A percentile compares a stretch with the other conserved stretches of the same genome.
phyloP scores from a whole-genome alignment of 305 asterid genomes.

The Solanum hybrid region DNA sequence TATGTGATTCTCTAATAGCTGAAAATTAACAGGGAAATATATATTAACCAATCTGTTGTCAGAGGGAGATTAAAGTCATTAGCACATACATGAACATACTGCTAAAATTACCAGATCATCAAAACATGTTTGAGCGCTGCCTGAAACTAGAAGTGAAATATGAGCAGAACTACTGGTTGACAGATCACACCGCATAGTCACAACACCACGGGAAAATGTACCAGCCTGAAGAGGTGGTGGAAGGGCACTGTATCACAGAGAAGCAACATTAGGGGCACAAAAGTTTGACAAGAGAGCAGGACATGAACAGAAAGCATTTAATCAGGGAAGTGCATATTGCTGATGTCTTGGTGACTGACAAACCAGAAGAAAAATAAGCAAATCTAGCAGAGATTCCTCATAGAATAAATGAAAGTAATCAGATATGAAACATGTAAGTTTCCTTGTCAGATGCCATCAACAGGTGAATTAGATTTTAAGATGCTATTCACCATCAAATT shows the following conservation, averaged over 20 bases:
- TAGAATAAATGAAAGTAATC: background rate
- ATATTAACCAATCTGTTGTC: background rate
- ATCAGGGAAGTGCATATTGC: background rate
- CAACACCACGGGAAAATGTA: slow-evolving; percentile 91
- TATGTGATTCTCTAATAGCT: slow-evolving; percentile 94
- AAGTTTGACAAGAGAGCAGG: slow-evolving; percentile 1
- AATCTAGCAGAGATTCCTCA: background rate
- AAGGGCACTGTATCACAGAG: slow-evolving; percentile 53
- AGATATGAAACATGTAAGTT: background rate
- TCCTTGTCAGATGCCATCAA: background rate
- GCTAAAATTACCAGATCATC: slow-evolving; percentile 70
- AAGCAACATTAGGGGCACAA: background rate
- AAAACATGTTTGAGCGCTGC: slow-evolving; percentile 95
- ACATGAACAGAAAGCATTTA: background rate
- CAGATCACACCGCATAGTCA: slow-evolving; percentile 94
- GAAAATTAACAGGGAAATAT: slow-evolving; percentile 6
- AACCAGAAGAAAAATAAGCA: slow-evolving; percentile 2
- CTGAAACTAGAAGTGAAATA: slow-evolving; percentile 89
- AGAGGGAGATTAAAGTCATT: background rate
- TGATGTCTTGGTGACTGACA: background rate
- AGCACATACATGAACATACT: background rate
- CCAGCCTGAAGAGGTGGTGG: slow-evolving; percentile 99
- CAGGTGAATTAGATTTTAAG: background rate
- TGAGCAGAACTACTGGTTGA: slow-evolving; percentile 91
- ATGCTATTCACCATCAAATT: slow-evolving; percentile 1